These are phyloP conservation scores for Hyphopichia wangnamkhiaoensis DNA, from an alignment of 1,139 yeast genomes.

Conservation along the genomic window DNA sequence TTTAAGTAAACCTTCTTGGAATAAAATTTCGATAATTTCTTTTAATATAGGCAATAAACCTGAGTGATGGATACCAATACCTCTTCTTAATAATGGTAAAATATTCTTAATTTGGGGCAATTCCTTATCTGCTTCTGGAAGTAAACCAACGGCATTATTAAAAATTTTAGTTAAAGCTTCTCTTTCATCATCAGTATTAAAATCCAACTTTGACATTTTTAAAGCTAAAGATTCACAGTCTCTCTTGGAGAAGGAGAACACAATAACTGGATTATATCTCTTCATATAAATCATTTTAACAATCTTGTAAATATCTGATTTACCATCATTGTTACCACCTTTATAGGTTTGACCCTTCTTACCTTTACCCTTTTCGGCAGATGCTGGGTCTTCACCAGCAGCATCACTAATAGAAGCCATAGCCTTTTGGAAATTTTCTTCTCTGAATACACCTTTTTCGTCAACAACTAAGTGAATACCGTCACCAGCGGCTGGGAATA, in stretches of 20 bases:
- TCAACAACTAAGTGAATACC: slow-evolving; percentile 98
- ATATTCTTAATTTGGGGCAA: slow-evolving; percentile 93
- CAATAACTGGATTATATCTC: slow-evolving; percentile 96
- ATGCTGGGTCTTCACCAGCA: slow-evolving; percentile 79
- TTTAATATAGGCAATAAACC: slow-evolving; percentile 93
- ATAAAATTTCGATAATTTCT: slow-evolving; percentile 93
- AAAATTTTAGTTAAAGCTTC: slow-evolving; percentile 86
- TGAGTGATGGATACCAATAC: slow-evolving; percentile 98
- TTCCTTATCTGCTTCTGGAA: slow-evolving; percentile 89
- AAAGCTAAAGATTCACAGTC: slow-evolving; percentile 94
- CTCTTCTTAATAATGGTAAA: slow-evolving; percentile 83
- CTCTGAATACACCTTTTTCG: slow-evolving; percentile 93
- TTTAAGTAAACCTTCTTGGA: slow-evolving; percentile 94
- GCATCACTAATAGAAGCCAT: slow-evolving; percentile 89
- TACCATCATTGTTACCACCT: slow-evolving; percentile 83
- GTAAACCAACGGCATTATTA: slow-evolving; percentile 80
- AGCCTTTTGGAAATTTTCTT: slow-evolving; percentile 96
- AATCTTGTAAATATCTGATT: slow-evolving; percentile 92
- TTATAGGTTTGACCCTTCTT: slow-evolving; percentile 85
- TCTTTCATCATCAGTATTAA: slow-evolving; percentile 89
- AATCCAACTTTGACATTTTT: slow-evolving; percentile 93
- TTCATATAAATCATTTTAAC: slow-evolving; percentile 97
- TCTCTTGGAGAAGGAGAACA: slow-evolving; percentile 92
- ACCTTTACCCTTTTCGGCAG: slow-evolving; percentile 57
- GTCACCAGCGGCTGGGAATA: slow-evolving; percentile 96